Evolutionary conservation across 208 protist species (phyloP), one percentile per base, ranked within the genome.

Genomic region (Naegleria fowleri): DNA sequence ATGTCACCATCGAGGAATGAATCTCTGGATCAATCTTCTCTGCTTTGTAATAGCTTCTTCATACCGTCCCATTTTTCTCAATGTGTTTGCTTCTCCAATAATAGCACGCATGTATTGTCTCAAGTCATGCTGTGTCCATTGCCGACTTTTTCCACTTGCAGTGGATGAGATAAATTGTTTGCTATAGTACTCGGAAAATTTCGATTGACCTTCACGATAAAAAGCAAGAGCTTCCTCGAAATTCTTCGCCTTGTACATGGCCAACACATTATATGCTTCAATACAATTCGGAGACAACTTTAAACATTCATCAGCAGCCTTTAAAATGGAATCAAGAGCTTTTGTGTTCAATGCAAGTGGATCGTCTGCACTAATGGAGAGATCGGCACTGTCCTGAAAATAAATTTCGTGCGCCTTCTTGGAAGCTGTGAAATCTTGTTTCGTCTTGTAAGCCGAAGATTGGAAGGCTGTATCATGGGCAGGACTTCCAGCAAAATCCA

Each of bases 21-120:
- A 33, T 38, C 11, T 88, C 43, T 43, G n/a, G 16, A 58, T 88
- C 85, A 13, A 36, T 58, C n/a, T 88, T 88, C 55, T 43, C 25
- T 0, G 13, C 33, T 33, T 25, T 48, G 29, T 88, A 13, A 88
- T 88, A 88, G 85, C 39, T 58, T 88, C 85, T 88, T 88, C 41
- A 88, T 88, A 58, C 15, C 41, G 51, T 58, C 85, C 43, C 85
- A 88, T 88, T 38, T 58, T 88, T 48, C 85, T 25, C 9, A 88
- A 39, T 16, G 41, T 58, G 22, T 88, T 88, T 6, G 85, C 85
- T 38, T 88, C 85, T 39, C 85, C 85, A 38, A 58, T 48, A 15
- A 58, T 38, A 9, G 25, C 13, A 58, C 85, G 19, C 9, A 88
- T 39, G 22, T 58, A 88, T 36, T 39, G 22, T 58, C 85, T 29